A percentile compares a stretch with the other conserved stretches of the same genome.
These are phyloP conservation scores for Penicillium sp. DNA, from an alignment of 2,329 filamentous ascomycete species.

Conservation along the genomic window DNA sequence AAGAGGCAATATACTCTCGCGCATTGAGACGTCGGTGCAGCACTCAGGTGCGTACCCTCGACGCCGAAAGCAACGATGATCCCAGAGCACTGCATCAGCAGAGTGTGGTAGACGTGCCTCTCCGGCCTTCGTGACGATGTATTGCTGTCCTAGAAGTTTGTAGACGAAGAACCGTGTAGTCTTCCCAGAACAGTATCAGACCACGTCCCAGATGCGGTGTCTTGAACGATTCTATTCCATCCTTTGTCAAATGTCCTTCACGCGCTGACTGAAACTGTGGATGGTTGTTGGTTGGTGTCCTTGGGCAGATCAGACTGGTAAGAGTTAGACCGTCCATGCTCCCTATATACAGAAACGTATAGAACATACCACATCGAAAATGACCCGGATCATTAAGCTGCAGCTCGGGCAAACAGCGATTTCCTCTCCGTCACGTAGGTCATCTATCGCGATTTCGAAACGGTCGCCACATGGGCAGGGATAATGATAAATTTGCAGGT, in stretches of 20 bases:
- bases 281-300: conserved; percentile 39
- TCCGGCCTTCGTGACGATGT: neutral
- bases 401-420: conserved; percentile 98
- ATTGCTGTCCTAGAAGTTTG: neutral
- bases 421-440: conserved; percentile 86
- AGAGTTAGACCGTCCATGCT: conserved; percentile 12
- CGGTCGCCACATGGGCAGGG: conserved; percentile 96
- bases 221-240: neutral
- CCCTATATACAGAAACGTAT: conserved; percentile 17
- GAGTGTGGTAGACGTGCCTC: neutral
- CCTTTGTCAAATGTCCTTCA: conserved; percentile 29
- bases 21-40: neutral
- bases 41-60: neutral
- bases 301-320: conserved; percentile 58
- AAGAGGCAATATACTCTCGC: neutral
- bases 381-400: conserved; percentile 93
- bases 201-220: neutral
- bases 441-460: conserved; percentile 86
- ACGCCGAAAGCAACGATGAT: neutral
- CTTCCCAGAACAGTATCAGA: neutral
- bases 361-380: conserved; percentile 70
- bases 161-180: neutral
- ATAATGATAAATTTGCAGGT: conserved; percentile 88
- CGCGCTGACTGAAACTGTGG: conserved; percentile 45
- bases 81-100: neutral